Conservation (phyloP, 2,329 filamentous ascomycete species). For the Ascochyta rabiei region DNA sequence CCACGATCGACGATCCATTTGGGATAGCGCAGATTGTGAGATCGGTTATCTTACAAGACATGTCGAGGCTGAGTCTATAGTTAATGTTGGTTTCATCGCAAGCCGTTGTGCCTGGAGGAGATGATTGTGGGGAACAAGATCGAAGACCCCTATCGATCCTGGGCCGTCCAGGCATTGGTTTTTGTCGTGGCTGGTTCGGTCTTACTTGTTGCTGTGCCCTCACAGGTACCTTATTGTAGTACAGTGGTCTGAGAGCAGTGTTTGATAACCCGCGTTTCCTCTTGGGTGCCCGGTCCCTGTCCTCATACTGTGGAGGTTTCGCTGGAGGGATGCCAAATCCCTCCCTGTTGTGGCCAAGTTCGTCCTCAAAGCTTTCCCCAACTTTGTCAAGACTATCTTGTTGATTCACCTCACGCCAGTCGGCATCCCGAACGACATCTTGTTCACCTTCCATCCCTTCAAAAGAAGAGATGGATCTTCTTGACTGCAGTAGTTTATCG, state of each 20-base stretch:
- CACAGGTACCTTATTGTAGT: constrained; percentile 4
- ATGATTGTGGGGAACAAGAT: constrained; percentile 12
- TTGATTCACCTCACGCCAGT: no score
- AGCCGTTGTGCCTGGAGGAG: neutral
- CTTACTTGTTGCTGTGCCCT: constrained; percentile 1
- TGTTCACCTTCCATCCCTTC: no score
- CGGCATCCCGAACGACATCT: no score
- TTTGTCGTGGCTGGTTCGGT: neutral
- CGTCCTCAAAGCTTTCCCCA: no score
- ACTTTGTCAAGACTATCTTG: no score
- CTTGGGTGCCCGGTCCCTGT: neutral
- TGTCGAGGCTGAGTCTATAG: constrained; percentile 2
- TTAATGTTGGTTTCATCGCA: constrained; percentile 5
- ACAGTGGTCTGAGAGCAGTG: constrained; percentile 6
- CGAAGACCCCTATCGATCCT: neutral
- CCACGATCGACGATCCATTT: constrained; percentile 14
- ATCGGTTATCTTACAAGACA: constrained; percentile 13
- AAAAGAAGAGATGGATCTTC: no score
- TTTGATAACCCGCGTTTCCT: constrained; percentile 1
- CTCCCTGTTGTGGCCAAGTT: no score
- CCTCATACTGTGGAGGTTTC: neutral
- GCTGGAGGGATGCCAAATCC: neutral
- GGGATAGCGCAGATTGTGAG: constrained; percentile 10
- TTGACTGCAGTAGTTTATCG: no score
- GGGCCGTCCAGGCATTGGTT: neutral